phyloP scores from a whole-genome alignment of 2,329 filamentous ascomycete genomes.

The Penicillium expansum region DNA sequence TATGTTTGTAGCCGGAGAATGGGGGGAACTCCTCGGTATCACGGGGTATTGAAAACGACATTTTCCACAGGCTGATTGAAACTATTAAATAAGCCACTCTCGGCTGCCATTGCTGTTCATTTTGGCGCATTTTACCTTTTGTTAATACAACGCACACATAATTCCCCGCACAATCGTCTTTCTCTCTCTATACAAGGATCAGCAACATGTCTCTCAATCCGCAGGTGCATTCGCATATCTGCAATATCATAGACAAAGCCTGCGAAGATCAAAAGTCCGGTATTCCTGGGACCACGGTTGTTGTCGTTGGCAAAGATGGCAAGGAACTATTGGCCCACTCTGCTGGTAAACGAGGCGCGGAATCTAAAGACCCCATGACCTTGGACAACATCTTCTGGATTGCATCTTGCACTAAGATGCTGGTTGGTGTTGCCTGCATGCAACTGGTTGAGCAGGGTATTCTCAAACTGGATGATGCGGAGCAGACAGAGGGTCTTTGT shows the following conservation, averaged over 20 bases:
- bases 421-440: conserved; percentile 47
- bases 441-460: conserved; percentile 47
- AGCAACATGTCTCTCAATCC: neutral
- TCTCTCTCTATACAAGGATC: too few species aligned
- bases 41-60: neutral
- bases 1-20: too few species aligned
- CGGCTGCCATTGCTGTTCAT: neutral
- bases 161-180: neutral
- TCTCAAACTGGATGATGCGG: conserved; percentile 43
- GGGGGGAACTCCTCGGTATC: neutral
- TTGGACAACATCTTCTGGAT: conserved; percentile 56
- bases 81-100: neutral
- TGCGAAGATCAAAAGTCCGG: conserved; percentile 8
- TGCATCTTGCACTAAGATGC: conserved; percentile 52
- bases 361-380: conserved; percentile 50
- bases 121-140: neutral
- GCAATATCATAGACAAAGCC: conserved; percentile 9
- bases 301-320: conserved; percentile 3
- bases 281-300: neutral
- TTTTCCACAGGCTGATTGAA: neutral
- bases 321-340: conserved; percentile 1
- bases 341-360: neutral
- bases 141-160: neutral
- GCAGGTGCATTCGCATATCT: neutral
- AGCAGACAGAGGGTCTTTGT: conserved; percentile 40